Percentiles rank a stretch among this genome's conserved stretches.
Evolutionary conservation across 23 red algal species (phyloP).

Genomic region (Chondrus crispus): DNA sequence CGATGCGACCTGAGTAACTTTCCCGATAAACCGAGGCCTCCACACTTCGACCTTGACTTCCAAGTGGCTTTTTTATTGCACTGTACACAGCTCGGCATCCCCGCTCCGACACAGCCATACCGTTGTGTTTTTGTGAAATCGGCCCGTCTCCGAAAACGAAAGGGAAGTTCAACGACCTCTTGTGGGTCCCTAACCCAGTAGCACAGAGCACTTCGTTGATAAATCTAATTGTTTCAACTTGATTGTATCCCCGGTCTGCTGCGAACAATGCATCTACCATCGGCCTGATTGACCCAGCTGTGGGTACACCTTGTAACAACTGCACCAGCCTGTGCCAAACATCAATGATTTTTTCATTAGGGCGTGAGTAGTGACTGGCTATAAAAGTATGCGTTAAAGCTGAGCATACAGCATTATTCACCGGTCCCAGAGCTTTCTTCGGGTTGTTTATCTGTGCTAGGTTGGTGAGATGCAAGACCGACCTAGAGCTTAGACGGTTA

Average conservation of each 20-base stretch:
- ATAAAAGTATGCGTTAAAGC: neutral
- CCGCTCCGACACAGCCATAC: neutral
- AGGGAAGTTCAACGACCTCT: neutral
- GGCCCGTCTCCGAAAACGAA: neutral
- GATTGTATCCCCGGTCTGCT: neutral
- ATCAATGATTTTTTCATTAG: neutral
- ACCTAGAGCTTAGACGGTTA: neutral
- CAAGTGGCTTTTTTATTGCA: neutral
- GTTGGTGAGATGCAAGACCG: neutral
- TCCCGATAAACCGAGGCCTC: neutral
- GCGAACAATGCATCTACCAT: neutral
- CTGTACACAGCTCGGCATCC: neutral
- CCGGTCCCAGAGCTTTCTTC: conserved; percentile 7
- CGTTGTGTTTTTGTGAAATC: neutral
- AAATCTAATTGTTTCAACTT: neutral
- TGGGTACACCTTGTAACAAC: conserved; percentile 3
- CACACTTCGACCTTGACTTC: neutral
- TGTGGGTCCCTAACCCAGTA: neutral
- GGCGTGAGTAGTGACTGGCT: neutral
- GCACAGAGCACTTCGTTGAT: neutral
- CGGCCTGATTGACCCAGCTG: neutral
- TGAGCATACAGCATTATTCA: conserved; percentile 14
- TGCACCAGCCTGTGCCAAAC: neutral
- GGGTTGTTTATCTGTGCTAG: conserved; percentile 10
- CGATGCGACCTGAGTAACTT: neutral